phyloP scores from a whole-genome alignment of 2,329 filamentous ascomycete species.

The Beauveria brongniartii region DNA sequence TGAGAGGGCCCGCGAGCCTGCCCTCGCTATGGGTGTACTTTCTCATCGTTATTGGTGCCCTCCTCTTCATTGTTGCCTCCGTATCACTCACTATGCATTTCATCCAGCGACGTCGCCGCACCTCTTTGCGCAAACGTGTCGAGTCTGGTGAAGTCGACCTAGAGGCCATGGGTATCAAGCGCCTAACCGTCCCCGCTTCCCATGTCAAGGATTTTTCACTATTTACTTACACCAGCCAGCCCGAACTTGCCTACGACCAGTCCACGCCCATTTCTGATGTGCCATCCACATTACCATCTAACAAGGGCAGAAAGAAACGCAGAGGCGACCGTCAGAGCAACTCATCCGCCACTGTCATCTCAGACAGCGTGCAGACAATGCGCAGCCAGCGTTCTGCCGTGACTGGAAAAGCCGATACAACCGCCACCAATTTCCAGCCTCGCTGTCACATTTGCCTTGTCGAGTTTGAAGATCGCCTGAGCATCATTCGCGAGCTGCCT shows the following conservation, averaged over 20 bases:
- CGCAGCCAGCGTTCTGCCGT: constrained; percentile 32
- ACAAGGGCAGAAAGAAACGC: constrained; percentile 23
- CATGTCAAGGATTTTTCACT: constrained; percentile 68
- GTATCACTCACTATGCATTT: constrained; percentile 70
- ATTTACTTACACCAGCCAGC: constrained; percentile 63
- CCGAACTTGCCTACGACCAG: constrained; percentile 29
- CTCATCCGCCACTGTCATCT: constrained; percentile 19
- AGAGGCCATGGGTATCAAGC: constrained; percentile 77
- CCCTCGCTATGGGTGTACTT: constrained; percentile 78
- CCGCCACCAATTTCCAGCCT: constrained; percentile 60
- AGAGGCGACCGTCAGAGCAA: constrained; percentile 23
- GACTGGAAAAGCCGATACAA: constrained; percentile 26
- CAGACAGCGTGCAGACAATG: constrained; percentile 19
- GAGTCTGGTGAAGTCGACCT: constrained; percentile 74
- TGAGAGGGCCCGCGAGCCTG: constrained; percentile 41
- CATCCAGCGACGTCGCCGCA: constrained; percentile 64
- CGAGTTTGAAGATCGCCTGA: constrained; percentile 60
- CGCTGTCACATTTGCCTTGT: constrained; percentile 87
- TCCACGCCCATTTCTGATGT: constrained; percentile 27
- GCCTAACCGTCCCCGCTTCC: constrained; percentile 64
- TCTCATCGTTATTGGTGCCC: constrained; percentile 60
- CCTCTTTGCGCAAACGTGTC: constrained; percentile 60
- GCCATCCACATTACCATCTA: constrained; percentile 22
- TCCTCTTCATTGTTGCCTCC: constrained; percentile 57
- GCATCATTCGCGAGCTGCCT: constrained; percentile 74